Base-by-base conservation (phyloP, 75 land plant genomes). In the Cryptomeria japonica region DNA sequence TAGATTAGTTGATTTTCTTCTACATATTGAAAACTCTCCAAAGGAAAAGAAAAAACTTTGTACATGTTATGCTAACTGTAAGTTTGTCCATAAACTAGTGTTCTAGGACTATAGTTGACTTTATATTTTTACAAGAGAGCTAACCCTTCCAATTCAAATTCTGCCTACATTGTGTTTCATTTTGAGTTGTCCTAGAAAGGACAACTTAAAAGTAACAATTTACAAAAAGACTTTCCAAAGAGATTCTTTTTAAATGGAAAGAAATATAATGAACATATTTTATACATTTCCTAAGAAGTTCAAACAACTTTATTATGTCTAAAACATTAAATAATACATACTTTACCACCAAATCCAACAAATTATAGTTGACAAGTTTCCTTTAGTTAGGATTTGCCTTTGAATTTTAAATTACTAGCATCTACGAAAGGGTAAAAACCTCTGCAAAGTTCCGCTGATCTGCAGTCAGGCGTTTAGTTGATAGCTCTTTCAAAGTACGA, bases 401-500 rank as follows among this genome's bases (percentile, higher is more conserved):
- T 32, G 32, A 72, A 72, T 72, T 72, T 32, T 19, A 22, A 5
- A 61, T 61, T 87, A 82, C 83, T 47, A 47, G 32, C 42, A 78
- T 31, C 79, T 86, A 31, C 34, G 13, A 75, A n/a, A 85, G 10
- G 68, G 37, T 34, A 22, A 37, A 86, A 90, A 98, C 99, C 99
- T 94, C 93, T 39, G 97, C 92, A 91, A 96, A 97, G 61, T 87
- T 98, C 41, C 91, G 95, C 78, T 97, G 99, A 87, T 97, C 97
- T 51, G 94, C 90, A 80, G 91, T 91, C 16, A 98, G 95, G 46
- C 99, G 95, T 87, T 97, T 98, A 18, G 94, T 95, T 83, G 99
- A 95, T 42, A 98, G 88, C 91, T 98, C 99, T 88, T 98, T 98
- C 90, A 98, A 91, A 8, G 93, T 93, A 55, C 96, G 96, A 84